Base-by-base conservation (phyloP, 2,329 filamentous ascomycete species). In the Pyrenochaeta sp. region DNA sequence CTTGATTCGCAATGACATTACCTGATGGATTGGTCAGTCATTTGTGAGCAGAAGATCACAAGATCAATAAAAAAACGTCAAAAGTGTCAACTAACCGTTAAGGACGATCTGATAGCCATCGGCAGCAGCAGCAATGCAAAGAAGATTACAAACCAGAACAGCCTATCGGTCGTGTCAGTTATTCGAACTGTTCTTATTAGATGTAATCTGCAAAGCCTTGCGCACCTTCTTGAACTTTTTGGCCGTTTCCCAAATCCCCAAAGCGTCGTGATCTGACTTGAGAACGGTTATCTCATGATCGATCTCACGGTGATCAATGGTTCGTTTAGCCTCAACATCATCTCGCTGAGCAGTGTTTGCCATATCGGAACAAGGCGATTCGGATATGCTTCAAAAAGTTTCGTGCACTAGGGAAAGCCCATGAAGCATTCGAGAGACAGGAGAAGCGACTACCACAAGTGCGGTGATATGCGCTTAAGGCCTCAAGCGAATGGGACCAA, bases 41-140 rank as follows among this genome's bases (percentile, higher is more conserved):
- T 17, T 17, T 14, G 32, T 35, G 14, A 4, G 32, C 15, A n/a
- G 32, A 9, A 27, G 23, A 27, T 27, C 4, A 9, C 23, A 14
- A 32, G 32, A 5, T 35, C 10, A 31, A 9, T n/a, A 9, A 9
- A 27, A 27, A 27, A 27, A 9, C 4, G 23, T 27, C 23, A 27
- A 4, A 27, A 27, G 23, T 9, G 9, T 27, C 23, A 9, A 20
- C 41, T 30, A 12, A 44, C 41, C 41, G 17, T 44, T 44, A 14
- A 44, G 41, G 27, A 12, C 17, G 41, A 44, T 44, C 15, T 44
- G 41, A 20, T 44, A 44, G 10, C 41, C 41, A 21, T 44, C 41
- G 23, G 20, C 18, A 7, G 41, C 41, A 11, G 41, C 41, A 44
- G 41, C 41, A n/a, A 44, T 30, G 17, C 41, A 44, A 11, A 44